A percentile compares a stretch with the other conserved stretches of the same genome.
These are phyloP conservation scores for Sugiyamaella valdiviana DNA, from an alignment of 805 yeast species.

Conservation along the genomic window DNA sequence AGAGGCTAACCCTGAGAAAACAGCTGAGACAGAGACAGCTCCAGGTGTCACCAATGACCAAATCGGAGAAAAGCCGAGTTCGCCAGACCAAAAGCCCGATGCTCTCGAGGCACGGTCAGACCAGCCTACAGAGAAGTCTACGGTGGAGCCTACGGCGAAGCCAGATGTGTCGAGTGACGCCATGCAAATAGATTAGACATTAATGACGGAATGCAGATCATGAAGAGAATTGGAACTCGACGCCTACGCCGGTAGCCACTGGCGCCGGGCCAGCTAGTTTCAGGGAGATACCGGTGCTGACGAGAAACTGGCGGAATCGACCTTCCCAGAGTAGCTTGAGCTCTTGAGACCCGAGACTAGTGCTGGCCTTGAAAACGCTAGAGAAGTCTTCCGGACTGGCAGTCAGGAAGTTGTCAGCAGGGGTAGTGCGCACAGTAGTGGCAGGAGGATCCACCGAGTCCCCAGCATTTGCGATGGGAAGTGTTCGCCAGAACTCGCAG, in stretches of 20 bases:
- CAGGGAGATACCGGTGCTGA: slow-evolving; percentile 66
- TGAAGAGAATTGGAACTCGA: slow-evolving; percentile 58
- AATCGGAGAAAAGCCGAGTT: background rate
- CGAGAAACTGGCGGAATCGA: slow-evolving; percentile 66
- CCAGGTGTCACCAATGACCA: background rate
- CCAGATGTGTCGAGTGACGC: background rate
- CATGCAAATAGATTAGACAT: background rate
- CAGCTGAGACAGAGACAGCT: background rate
- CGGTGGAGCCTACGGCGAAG: background rate
- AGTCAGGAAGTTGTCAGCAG: slow-evolving; percentile 3
- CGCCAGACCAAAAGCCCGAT: too few species aligned
- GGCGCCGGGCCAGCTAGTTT: slow-evolving; percentile 42
- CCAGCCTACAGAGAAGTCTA: too few species aligned
- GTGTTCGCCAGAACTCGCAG: slow-evolving; percentile 67
- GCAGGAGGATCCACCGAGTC: background rate
- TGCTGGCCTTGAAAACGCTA: slow-evolving; percentile 67
- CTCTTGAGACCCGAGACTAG: slow-evolving; percentile 57
- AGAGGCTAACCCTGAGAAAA: background rate
- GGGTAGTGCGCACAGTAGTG: background rate
- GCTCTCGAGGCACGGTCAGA: too few species aligned
- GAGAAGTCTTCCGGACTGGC: slow-evolving; percentile 37
- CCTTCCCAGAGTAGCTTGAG: slow-evolving; percentile 83
- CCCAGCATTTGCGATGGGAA: slow-evolving; percentile 1
- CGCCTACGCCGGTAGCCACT: slow-evolving; percentile 47
- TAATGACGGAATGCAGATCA: slow-evolving; percentile 19